Evolutionary conservation across 1,284 basidiomycete genomes (phyloP), one percentile per base, ranked within the genome.

Genomic region (Xanthoconium separans): DNA sequence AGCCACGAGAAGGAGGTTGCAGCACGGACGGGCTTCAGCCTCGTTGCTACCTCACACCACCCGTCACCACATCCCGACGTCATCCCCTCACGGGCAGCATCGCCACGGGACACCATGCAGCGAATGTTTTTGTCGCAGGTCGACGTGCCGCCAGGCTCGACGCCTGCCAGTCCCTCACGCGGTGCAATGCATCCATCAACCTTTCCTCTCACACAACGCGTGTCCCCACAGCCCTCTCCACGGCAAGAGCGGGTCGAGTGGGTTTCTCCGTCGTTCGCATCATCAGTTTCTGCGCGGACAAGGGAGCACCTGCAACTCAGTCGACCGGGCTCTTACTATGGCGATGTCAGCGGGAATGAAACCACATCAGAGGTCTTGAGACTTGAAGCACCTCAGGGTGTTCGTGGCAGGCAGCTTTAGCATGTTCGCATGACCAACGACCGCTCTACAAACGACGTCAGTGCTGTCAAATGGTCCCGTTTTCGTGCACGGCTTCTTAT

Each of bases 291-390:
- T 43, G 24, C 53, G 18, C 65, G 65, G 60, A 52, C 54, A 20
- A 57, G 20, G 47, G 61, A 55, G 44, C 52, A 41, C 37, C 29
- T 31, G 45, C 60, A 51, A 44, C 54, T 50, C 51, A 52, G 61
- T 58, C 62, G 56, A 48, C 44, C 51, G 53, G 66, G 54, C 52
- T 68, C 56, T 63, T 62, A 48, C 61, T 53, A 58, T 56, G 63
- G 63, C 61, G 56, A 69, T 65, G 65, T 58, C 51, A 55, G 51
- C 65, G 65, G 65, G 68, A 66, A 66, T 66, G 65, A 66, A 66
- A 65, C 44, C 45, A 31, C 39, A 13, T 37, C 51, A 44, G 54
- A 50, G 49, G 47, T 29, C 36, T 54, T 57, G 37, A 45, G 45
- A 50, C 43, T 53, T 36, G 51, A 50, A 36, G 22, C 49, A 37